Base-by-base conservation (phyloP, 1,139 yeast species). In the Protomyces gravidus region DNA sequence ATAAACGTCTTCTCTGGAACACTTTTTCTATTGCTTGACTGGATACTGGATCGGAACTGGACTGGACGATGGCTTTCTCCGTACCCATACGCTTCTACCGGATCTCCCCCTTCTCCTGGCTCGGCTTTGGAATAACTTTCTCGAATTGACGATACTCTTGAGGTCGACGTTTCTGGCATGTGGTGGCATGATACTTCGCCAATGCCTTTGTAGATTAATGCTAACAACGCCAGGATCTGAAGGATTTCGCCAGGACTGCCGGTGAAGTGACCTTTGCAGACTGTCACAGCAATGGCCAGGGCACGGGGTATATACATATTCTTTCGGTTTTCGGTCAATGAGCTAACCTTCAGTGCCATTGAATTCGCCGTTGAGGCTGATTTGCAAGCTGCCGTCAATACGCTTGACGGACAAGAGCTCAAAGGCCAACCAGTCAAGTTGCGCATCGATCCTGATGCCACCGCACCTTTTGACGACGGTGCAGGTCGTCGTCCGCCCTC, bases 301-400 rank as follows among this genome's bases (percentile, higher is more conserved):
- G 68, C 17, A 58, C 64, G 55, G 68, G 68, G 68, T 66, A 59
- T 25, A 66, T 58, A 11, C 7, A 17, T 15, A 13, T 36, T n/a
- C 1, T 36, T 6, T 32, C n/a, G 19, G 42, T 32, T 15, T 5
- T 7, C n/a, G 5, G 50, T 39, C 45, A 5, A n/a, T 15, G 25
- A 23, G 15, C 33, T 42, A 42, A 15, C 50, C 21, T 30, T 9
- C 55, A 67, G 69, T 39, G 67, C 65, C 28, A 64, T 68, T 56
- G 70, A 68, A 51, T 65, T 67, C 47, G 65, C 65, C 39, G 57
- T 65, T 30, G 65, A 65, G 45, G 67, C 63, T n/a, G 70, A 68
- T 49, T 63, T 67, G 26, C 65, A 65, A 25, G 47, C 55, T 25
- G 68, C 67, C n/a, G 48, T 68, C 56, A 63, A 64, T 33, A 65